A percentile compares a stretch with the other conserved stretches of the same genome.
Conservation (phyloP, 805 yeast genomes). For the Hemisphaericaspora nanyangensis region DNA sequence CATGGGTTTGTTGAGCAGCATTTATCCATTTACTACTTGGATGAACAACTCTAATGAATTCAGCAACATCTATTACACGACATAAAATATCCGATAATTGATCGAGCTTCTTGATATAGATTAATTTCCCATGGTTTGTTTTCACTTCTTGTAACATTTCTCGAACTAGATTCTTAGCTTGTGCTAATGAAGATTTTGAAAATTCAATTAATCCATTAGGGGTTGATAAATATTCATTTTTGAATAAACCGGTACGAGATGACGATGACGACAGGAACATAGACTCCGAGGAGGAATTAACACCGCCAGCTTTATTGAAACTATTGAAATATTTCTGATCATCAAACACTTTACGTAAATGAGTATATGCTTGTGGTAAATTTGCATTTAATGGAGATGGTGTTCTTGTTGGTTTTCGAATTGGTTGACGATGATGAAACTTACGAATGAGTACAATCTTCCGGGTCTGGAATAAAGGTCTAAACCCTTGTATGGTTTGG, state of each 20-base stretch:
- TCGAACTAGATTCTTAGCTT: constrained; percentile 60
- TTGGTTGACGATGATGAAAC: background rate
- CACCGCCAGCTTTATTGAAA: constrained; percentile 35
- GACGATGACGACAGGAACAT: constrained; percentile 7
- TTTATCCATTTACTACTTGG: constrained; percentile 66
- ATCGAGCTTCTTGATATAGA: constrained; percentile 67
- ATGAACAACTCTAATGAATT: constrained; percentile 84
- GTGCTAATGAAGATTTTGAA: constrained; percentile 56
- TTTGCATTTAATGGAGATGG: constrained; percentile 11
- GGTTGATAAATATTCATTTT: constrained; percentile 62
- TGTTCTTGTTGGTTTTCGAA: background rate
- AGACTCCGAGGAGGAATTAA: background rate
- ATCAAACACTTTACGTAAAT: constrained; percentile 53
- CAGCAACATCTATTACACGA: constrained; percentile 90
- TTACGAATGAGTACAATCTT: constrained; percentile 1
- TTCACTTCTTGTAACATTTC: constrained; percentile 43
- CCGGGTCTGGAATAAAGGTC: no score
- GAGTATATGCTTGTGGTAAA: background rate
- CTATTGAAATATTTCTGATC: constrained; percentile 53
- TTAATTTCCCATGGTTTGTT: constrained; percentile 35
- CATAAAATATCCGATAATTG: constrained; percentile 84
- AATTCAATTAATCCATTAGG: constrained; percentile 72
- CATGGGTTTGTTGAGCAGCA: constrained; percentile 87
- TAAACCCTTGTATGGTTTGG: background rate
- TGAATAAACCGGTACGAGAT: constrained; percentile 59